Percentiles rank a stretch among this genome's conserved stretches.
Conservation (phyloP, 225 moss, liverwort and hornwort genomes). For the Pseudisothecium myosuroides region DNA sequence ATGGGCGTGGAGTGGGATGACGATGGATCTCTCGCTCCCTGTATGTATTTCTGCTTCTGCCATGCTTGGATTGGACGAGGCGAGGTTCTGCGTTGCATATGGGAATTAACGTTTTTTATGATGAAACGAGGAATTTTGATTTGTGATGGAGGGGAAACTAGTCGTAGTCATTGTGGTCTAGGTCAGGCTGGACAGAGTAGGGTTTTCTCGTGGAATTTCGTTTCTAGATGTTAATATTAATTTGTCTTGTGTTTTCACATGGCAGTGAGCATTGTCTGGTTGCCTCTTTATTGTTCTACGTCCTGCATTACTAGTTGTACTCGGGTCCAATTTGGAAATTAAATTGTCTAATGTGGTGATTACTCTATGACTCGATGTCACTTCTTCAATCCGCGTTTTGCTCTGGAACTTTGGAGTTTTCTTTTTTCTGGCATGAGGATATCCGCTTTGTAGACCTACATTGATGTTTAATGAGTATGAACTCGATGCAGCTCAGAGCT, state of each 20-base stretch:
- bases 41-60: neutral
- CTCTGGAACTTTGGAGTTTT: neutral
- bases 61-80: neutral
- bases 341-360: neutral
- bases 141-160: neutral
- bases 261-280: neutral
- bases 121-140: neutral
- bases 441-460: neutral
- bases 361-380: neutral
- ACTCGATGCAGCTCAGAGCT: neutral
- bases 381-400: neutral
- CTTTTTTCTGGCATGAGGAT: neutral
- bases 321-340: neutral
- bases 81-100: neutral
- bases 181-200: neutral
- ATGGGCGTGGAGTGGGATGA: neutral
- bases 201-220: slow-evolving; percentile 1
- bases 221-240: neutral
- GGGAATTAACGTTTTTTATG: neutral
- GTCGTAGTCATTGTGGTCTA: neutral
- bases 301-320: neutral
- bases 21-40: neutral
- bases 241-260: neutral
- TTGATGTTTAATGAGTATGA: neutral
- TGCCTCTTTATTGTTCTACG: neutral